These are phyloP conservation scores for Trichothecium sympodiale DNA, from an alignment of 2,329 filamentous ascomycete species.

Conservation along the genomic window DNA sequence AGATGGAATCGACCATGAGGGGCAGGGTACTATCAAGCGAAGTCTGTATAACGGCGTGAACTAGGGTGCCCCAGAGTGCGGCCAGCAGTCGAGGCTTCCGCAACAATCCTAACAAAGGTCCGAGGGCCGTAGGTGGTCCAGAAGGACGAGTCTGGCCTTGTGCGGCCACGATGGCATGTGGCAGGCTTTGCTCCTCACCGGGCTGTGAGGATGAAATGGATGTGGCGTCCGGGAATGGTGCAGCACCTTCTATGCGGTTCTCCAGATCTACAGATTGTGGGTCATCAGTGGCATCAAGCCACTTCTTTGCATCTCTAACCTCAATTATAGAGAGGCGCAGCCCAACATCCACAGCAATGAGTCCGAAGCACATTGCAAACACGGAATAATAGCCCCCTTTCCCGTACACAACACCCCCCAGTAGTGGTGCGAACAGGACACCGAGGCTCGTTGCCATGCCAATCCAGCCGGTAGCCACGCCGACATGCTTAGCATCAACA, in stretches of 20 bases:
- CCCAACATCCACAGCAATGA: slow-evolving; percentile 19
- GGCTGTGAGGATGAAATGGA: too few species aligned
- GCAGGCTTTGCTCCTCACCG: background rate
- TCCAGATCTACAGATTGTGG: too few species aligned
- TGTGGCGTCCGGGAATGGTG: too few species aligned
- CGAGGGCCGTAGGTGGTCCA: slow-evolving; percentile 1
- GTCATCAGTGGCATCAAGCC: slow-evolving; percentile 7
- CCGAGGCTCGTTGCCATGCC: slow-evolving; percentile 21
- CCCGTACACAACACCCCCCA: slow-evolving; percentile 22
- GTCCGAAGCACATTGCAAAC: slow-evolving; percentile 23
- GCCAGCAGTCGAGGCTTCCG: slow-evolving; percentile 19
- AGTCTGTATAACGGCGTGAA: slow-evolving; percentile 19
- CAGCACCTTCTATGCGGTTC: too few species aligned
- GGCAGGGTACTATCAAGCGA: slow-evolving; percentile 23
- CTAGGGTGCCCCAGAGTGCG: slow-evolving; percentile 21
- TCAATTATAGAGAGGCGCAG: slow-evolving; percentile 22
- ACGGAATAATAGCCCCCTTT: slow-evolving; percentile 21
- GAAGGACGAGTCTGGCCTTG: background rate
- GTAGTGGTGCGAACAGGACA: slow-evolving; percentile 18
- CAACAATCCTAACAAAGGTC: slow-evolving; percentile 14
- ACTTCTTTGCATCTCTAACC: slow-evolving; percentile 18
- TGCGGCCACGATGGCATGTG: background rate
- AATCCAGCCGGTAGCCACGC: slow-evolving; percentile 21
- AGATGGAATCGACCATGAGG: slow-evolving; percentile 15
- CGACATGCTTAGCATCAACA: slow-evolving; percentile 18